Base-by-base conservation (phyloP, 2,329 filamentous ascomycete species). In the Dactylellina haptotyla region DNA sequence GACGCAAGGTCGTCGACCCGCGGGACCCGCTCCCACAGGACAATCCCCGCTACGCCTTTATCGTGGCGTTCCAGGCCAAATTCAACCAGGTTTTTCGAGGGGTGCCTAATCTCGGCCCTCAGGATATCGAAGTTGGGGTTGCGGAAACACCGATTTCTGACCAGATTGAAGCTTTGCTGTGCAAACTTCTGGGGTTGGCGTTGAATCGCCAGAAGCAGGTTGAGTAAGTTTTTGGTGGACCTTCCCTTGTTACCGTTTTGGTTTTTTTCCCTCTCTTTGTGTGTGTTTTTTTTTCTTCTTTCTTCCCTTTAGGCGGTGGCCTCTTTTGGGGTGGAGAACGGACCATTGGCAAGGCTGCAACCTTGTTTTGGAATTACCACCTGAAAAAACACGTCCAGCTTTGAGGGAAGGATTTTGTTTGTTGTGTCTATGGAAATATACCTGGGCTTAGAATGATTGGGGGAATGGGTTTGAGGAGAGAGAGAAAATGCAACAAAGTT, bases 131-230 rank as follows among this genome's bases (percentile, higher is more conserved):
- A 82, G 86, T 87, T 80, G 95, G 95, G 57, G 87, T 97, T 57
- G 87, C 89, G 74, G 91, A 94, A 80, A 83, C 86, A 53, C 83
- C 89, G 20, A 93, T 94, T 1, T 92, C 93, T 78, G 89, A 96
- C 79, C 89, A 93, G 79, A 89, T 91, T 50, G 94, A 98, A 83
- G 87, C 89, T 77, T 88, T 99, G 69, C 85, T 99, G 25, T 99
- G 96, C 84, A 93, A 93, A 75, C 83, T 99, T 76, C 84, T 99
- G 46, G 89, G 91, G 30, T 84, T 99, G 78, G 87, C 97, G 63
- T 85, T 99, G 79, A 99, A 99, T 82, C 89, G 95, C 81, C 98
- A 99, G 85, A 97, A 99, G 81, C 93, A 97, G 83, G 91, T 98
- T 80, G 97, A 99, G 95, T 98, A 87, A 82, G 92, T 84, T n/a